phyloP scores from a whole-genome alignment of 352 stramenopile genomes.

The Globisporangium yorkense region DNA sequence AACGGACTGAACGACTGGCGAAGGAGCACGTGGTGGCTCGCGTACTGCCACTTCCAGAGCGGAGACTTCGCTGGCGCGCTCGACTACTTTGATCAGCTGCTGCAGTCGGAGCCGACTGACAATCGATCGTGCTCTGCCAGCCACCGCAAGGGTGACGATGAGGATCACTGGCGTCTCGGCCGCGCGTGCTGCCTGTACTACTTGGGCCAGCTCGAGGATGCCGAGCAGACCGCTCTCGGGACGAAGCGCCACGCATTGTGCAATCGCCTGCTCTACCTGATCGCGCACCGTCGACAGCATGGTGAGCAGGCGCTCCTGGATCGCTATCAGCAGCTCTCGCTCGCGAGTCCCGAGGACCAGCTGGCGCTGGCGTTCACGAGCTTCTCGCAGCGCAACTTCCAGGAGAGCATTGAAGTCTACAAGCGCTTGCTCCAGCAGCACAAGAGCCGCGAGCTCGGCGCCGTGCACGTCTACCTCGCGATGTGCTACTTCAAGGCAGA shows the following conservation, averaged over 20 bases:
- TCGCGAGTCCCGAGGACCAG: slow-evolving; percentile 25
- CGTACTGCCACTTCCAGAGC: slow-evolving; percentile 65
- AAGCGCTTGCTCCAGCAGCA: slow-evolving; percentile 37
- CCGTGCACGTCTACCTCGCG: slow-evolving; percentile 65
- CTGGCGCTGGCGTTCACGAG: slow-evolving; percentile 39
- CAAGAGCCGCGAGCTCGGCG: slow-evolving; percentile 21
- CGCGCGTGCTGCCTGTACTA: slow-evolving; percentile 55
- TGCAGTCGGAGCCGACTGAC: slow-evolving; percentile 15
- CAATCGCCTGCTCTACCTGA: slow-evolving; percentile 48
- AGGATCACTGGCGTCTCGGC: slow-evolving; percentile 38
- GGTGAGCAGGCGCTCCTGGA: slow-evolving; percentile 83
- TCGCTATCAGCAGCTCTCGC: slow-evolving; percentile 44
- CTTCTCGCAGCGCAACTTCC: slow-evolving; percentile 48
- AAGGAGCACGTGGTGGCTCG: slow-evolving; percentile 53
- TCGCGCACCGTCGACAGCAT: slow-evolving; percentile 36
- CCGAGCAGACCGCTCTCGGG: slow-evolving; percentile 42
- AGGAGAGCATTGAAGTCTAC: slow-evolving; percentile 67
- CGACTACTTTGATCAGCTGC: slow-evolving; percentile 43
- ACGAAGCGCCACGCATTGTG: slow-evolving; percentile 35
- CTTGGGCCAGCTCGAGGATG: slow-evolving; percentile 34
- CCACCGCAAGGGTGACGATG: slow-evolving; percentile 5
- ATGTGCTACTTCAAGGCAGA: slow-evolving; percentile 72
- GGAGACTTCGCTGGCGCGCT: slow-evolving; percentile 41
- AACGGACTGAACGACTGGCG: slow-evolving; percentile 9
- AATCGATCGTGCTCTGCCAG: background rate